Conservation (phyloP, 2,329 filamentous ascomycete species). For the Fusarium udum region DNA sequence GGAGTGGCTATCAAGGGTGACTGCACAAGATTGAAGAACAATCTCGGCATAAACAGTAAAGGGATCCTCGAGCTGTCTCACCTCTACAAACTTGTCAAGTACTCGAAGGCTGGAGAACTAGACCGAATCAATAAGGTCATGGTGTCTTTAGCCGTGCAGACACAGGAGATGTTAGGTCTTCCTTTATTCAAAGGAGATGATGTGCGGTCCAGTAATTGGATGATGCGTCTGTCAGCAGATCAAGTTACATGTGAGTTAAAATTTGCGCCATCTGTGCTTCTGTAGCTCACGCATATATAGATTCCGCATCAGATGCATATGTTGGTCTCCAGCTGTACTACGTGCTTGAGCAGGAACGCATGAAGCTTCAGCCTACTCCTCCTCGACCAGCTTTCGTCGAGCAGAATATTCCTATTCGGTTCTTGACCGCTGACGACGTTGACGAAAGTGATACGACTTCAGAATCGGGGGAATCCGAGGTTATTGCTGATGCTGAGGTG, state of each 20-base stretch:
- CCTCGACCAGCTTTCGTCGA: constrained; percentile 76
- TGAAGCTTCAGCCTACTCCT: constrained; percentile 73
- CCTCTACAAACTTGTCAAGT: constrained; percentile 80
- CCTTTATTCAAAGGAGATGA: constrained; percentile 77
- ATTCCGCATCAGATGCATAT: constrained; percentile 86
- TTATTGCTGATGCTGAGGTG: constrained; percentile 19
- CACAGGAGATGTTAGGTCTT: constrained; percentile 74
- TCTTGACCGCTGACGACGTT: constrained; percentile 48
- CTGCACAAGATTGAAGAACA: constrained; percentile 72
- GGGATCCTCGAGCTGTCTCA: constrained; percentile 86
- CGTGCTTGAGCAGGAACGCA: constrained; percentile 73
- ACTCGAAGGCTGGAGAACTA: constrained; percentile 61
- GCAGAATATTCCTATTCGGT: constrained; percentile 68
- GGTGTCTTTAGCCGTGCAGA: constrained; percentile 74
- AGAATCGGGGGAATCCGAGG: constrained; percentile 40
- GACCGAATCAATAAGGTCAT: constrained; percentile 71
- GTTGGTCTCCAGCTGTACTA: constrained; percentile 79
- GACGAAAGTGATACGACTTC: constrained; percentile 47
- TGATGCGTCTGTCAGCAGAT: constrained; percentile 63
- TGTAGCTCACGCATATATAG: constrained; percentile 50
- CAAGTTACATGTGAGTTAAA: constrained; percentile 74
- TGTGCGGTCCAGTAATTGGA: constrained; percentile 82
- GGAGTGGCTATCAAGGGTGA: constrained; percentile 82
- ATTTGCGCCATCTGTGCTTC: not conserved
- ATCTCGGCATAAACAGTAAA: constrained; percentile 69